Conservation (phyloP, 106 monocot species). For the Dioscorea alata region DNA sequence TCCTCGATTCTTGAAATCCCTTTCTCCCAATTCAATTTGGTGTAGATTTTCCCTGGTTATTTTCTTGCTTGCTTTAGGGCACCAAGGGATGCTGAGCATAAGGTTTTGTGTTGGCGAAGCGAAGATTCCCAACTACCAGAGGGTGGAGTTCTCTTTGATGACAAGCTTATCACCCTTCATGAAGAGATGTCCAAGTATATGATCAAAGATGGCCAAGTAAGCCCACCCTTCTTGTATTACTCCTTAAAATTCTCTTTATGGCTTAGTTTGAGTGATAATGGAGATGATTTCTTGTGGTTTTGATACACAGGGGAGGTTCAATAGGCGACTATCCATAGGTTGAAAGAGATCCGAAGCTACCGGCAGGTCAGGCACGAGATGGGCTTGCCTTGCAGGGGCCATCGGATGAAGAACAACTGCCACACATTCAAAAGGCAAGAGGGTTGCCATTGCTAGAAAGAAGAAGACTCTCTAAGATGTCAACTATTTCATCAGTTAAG, state of each 20-base stretch:
- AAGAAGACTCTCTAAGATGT: too few species aligned
- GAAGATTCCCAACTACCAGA: conserved; percentile 90
- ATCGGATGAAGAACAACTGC: conserved; percentile 92
- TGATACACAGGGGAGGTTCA: conserved; percentile 73
- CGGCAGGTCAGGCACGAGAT: conserved; percentile 70
- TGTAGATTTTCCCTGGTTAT: too few species aligned
- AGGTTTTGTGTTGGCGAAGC: conserved; percentile 78
- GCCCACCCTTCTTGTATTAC: too few species aligned
- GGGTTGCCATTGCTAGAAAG: conserved; percentile 67
- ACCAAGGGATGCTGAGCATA: conserved; percentile 54
- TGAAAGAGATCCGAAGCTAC: conserved; percentile 94
- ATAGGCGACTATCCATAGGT: conserved; percentile 64
- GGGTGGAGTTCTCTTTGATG: conserved; percentile 85
- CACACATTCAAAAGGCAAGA: conserved; percentile 86
- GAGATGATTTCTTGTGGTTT: too few species aligned
- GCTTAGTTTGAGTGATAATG: too few species aligned
- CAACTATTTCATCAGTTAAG: too few species aligned
- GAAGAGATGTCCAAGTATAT: too few species aligned
- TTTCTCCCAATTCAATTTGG: too few species aligned
- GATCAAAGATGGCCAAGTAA: too few species aligned
- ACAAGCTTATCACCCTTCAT: conserved; percentile 75
- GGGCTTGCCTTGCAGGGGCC: conserved; percentile 84
- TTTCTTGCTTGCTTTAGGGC: too few species aligned
- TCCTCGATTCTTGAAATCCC: neutral
- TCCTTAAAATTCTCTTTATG: too few species aligned